Percentiles rank a stretch among this genome's conserved stretches.
These are phyloP conservation scores for Saccharomycopsis olivae DNA, from an alignment of 805 yeast species.

Conservation along the genomic window DNA sequence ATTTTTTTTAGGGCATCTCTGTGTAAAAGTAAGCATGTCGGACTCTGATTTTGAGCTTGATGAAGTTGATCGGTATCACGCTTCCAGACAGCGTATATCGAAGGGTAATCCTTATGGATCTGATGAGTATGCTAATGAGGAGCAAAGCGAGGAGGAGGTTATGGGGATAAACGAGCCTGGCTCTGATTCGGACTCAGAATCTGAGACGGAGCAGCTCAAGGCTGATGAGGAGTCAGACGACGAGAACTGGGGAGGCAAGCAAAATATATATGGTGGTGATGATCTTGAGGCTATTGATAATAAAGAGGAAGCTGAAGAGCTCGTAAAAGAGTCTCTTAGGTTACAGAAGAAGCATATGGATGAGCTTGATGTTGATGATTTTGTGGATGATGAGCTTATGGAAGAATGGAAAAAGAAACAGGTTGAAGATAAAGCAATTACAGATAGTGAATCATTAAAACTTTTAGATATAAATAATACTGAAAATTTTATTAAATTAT, in stretches of 20 bases:
- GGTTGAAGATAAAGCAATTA: conserved; percentile 25
- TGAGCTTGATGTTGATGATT: conserved; percentile 67
- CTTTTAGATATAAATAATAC: conserved; percentile 25
- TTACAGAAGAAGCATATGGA: conserved; percentile 73
- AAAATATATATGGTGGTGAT: conserved; percentile 44
- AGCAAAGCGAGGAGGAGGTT: conserved; percentile 16
- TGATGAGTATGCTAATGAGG: conserved; percentile 9
- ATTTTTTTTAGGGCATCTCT: too few relatives aligned
- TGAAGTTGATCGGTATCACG: conserved; percentile 14
- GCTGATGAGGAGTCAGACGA: conserved; percentile 30
- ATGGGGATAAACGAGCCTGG: conserved; percentile 19
- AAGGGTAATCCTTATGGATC: conserved; percentile 3
- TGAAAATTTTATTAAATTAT: conserved; percentile 39
- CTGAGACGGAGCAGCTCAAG: conserved; percentile 23
- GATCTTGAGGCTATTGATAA: conserved; percentile 30
- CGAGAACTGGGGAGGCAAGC: conserved; percentile 35
- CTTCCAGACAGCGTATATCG: conserved; percentile 9
- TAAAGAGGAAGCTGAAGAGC: conserved; percentile 64
- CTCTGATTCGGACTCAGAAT: conserved; percentile 22
- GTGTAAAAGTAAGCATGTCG: too few relatives aligned
- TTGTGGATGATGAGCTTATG: conserved; percentile 63
- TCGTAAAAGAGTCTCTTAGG: conserved; percentile 81
- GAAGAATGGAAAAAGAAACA: conserved; percentile 71
- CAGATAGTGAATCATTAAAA: conserved; percentile 21
- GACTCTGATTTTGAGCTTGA: conserved; percentile 18